Evolutionary conservation across 371 early-diverging fungal genomes (phyloP), one percentile per base, ranked within the genome.

Genomic region (Batkoa obscura): DNA sequence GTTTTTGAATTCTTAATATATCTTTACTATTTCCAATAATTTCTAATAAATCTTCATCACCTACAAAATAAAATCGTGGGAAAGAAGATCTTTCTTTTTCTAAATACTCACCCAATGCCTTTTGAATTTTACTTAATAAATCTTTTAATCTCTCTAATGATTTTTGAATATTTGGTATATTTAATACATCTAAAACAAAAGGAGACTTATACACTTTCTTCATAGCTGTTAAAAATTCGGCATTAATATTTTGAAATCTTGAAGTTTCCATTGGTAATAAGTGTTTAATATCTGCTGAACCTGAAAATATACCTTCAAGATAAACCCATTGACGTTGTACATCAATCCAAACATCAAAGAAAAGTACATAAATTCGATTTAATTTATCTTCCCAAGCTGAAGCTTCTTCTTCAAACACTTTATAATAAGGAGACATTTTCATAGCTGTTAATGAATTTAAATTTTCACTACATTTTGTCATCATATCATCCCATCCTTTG

Each of bases 291-390:
- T 97, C 97, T 6, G 84, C 89, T 60, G 85, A 91, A 58, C 90
- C 85, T 38, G 85, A 80, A 63, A 98, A 98, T 55, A 97, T 94
- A 45, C 98, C 99, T 65, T 98, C 95, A 42, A 98, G 72, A 61
- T 98, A 96, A 8, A 97, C 96, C 95, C 95, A 98, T 68, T 95
- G 98, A 38, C 97, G 84, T 70, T 98, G 98, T 32, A 98, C 98
- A 66, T 97, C 98, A 47, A 96, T 91, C 98, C 96, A 97, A 13
- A 93, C 87, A 73, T 97, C 95, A 43, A 54, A 54, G 63, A 98
- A 94, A 48, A 98, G 74, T 35, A 89, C 78, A 64, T 95, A 93
- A 31, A 96, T 77, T 13, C 92, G 80, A 65, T 90, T 96, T 60
- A 98, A 71, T 65, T 91, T 91, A 57, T 95, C 94, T 66, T 95